Percentiles rank a stretch among this genome's conserved stretches.
Evolutionary conservation across 495 filamentous ascomycete genomes (phyloP).

Genomic region (Penicillium turbatum): DNA sequence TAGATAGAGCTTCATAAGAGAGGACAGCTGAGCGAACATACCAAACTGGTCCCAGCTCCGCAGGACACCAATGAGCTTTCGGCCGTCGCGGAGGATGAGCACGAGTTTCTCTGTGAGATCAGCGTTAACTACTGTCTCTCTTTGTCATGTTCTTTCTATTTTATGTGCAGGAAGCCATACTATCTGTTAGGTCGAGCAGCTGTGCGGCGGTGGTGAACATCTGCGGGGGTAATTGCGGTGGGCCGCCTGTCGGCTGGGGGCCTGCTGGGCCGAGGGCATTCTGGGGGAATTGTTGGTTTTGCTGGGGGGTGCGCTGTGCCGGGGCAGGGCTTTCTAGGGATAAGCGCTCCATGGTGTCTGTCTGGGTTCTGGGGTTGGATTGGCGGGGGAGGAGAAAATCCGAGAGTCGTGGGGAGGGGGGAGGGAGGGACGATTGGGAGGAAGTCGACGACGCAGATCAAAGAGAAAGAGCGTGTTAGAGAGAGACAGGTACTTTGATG

Average conservation of each 20-base stretch:
- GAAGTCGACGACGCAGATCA: not conserved
- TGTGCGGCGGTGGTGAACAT: slow-evolving; percentile 99
- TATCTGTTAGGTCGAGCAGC: slow-evolving; percentile 91
- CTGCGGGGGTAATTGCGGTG: slow-evolving; percentile 58
- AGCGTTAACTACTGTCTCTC: slow-evolving; percentile 2
- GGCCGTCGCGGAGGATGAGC: slow-evolving; percentile 82
- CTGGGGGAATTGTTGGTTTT: slow-evolving; percentile 24
- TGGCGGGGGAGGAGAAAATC: slow-evolving; percentile 8
- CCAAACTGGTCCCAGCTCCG: slow-evolving; percentile 98
- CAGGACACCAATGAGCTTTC: slow-evolving; percentile 87
- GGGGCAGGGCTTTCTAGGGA: slow-evolving; percentile 34
- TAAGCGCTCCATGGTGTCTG: slow-evolving; percentile 37
- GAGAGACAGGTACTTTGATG: not conserved
- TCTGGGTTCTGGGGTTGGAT: slow-evolving; percentile 5
- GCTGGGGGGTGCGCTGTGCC: slow-evolving; percentile 22
- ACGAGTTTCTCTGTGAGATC: slow-evolving; percentile 78
- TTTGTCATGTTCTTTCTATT: too few species aligned
- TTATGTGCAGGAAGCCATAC: slow-evolving; percentile 47
- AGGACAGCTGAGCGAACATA: slow-evolving; percentile 38
- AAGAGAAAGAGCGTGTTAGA: not conserved
- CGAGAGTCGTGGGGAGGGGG: slow-evolving; percentile 5
- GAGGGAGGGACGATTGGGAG: slow-evolving; percentile 1
- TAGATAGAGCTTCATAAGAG: slow-evolving; percentile 2
- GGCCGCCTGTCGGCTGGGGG: slow-evolving; percentile 31
- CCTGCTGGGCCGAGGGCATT: slow-evolving; percentile 23